Evolutionary conservation across 371 early-diverging fungal species (phyloP).

Genomic region (Neoconidiobolus thromboides): DNA sequence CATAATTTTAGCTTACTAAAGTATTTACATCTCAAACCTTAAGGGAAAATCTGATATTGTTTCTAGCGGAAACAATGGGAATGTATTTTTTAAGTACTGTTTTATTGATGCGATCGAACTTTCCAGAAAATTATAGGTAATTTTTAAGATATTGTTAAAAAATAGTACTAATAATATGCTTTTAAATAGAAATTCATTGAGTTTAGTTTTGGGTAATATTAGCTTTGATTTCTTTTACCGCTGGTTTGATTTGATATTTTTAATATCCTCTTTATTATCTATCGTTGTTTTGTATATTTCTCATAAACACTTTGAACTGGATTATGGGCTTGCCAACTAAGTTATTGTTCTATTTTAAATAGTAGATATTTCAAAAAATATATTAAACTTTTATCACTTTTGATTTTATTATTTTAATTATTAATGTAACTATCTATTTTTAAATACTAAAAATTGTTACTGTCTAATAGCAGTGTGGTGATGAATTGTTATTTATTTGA

Average conservation of each 20-base stretch:
- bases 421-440: no score
- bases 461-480: no score
- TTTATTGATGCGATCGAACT: slow-evolving; percentile 70
- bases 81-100: slow-evolving; percentile 79
- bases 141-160: background rate
- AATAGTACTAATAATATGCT: no score
- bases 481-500: no score
- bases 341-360: no score
- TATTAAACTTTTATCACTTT: no score
- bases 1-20: background rate
- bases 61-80: slow-evolving; percentile 76
- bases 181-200: slow-evolving; percentile 41
- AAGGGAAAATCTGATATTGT: slow-evolving; percentile 41
- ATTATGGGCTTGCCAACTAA: no score
- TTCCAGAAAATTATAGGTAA: slow-evolving; percentile 65
- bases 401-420: no score
- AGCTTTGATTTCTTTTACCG: slow-evolving; percentile 76
- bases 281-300: slow-evolving; percentile 42
- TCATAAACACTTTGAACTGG: slow-evolving; percentile 16
- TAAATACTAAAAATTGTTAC: no score
- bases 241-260: slow-evolving; percentile 86
- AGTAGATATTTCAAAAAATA: no score
- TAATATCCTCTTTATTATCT: slow-evolving; percentile 50
- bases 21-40: background rate
- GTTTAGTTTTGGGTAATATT: slow-evolving; percentile 47